Percentiles rank a stretch among this genome's conserved stretches.
Conservation (phyloP, 2,329 filamentous ascomycete genomes). For the Neoscytalidium dimidiatum region DNA sequence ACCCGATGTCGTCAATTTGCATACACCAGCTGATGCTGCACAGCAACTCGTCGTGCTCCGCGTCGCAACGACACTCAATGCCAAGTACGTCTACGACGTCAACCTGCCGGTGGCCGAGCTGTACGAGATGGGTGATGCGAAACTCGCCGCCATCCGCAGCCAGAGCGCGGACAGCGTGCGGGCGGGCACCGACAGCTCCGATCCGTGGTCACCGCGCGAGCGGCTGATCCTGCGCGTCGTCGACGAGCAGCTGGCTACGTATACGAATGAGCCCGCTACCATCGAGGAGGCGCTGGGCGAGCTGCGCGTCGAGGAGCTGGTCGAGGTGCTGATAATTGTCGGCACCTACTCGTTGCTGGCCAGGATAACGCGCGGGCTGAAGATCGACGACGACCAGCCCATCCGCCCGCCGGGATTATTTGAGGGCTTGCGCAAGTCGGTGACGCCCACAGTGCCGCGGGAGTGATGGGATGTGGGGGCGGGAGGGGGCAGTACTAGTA, state of each 20-base stretch:
- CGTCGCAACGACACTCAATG: constrained; percentile 25
- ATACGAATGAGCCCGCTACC: background rate
- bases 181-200: background rate
- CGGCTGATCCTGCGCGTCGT: constrained; percentile 3
- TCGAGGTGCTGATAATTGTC: constrained; percentile 9
- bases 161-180: background rate
- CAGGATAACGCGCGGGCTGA: constrained; percentile 3
- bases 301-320: background rate
- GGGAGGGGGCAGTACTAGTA: background rate
- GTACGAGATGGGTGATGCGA: background rate
- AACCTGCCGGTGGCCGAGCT: constrained; percentile 26
- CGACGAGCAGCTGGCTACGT: constrained; percentile 15
- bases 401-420: background rate
- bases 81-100: constrained; percentile 29
- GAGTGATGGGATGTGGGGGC: constrained; percentile 29
- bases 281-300: background rate
- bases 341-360: constrained; percentile 2
- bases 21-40: background rate
- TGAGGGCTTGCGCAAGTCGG: background rate
- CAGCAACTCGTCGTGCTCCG: constrained; percentile 27
- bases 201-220: background rate
- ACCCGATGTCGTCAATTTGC: background rate
- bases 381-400: constrained; percentile 3
- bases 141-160: background rate
- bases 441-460: constrained; percentile 43